Percentiles rank a stretch among this genome's conserved stretches.
phyloP scores from a whole-genome alignment of 2,329 filamentous ascomycete genomes.

The Cucurbitaria berberidis region DNA sequence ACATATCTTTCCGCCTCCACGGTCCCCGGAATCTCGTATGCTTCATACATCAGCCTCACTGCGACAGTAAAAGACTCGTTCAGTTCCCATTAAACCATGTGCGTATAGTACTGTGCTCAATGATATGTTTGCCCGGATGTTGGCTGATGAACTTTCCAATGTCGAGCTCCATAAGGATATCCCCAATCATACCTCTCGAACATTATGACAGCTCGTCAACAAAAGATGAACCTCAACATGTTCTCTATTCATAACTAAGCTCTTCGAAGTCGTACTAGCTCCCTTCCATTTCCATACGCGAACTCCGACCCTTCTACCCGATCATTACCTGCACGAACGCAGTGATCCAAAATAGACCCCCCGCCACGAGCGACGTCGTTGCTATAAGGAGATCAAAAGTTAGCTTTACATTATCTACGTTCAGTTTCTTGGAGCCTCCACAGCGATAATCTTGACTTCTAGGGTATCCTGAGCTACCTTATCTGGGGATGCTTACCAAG shows the following conservation, averaged over 20 bases:
- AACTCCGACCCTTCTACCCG: slow-evolving; percentile 16
- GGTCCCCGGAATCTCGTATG: too few species aligned
- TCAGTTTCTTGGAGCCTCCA: neutral
- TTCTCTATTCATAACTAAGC: slow-evolving; percentile 1
- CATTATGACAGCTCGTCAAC: neutral
- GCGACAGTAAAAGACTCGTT: too few species aligned
- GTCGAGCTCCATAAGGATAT: too few species aligned
- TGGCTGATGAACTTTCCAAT: too few species aligned
- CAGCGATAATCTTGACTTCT: neutral
- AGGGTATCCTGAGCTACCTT: neutral
- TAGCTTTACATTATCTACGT: slow-evolving; percentile 6
- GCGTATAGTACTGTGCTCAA: too few species aligned
- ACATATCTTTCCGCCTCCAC: too few species aligned
- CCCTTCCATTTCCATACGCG: slow-evolving; percentile 16
- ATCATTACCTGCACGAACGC: slow-evolving; percentile 13
- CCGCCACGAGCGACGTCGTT: slow-evolving; percentile 18
- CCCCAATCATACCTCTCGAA: too few species aligned
- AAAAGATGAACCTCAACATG: neutral
- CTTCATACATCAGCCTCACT: too few species aligned
- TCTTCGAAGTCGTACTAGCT: slow-evolving; percentile 15
- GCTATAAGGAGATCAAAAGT: slow-evolving; percentile 4
- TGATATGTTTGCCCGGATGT: too few species aligned
- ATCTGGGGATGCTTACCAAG: slow-evolving; percentile 10
- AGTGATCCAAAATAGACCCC: slow-evolving; percentile 17
- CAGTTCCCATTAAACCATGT: too few species aligned